A percentile compares a stretch with the other conserved stretches of the same genome.
These are phyloP conservation scores for Pestalotiopsis fici DNA, from an alignment of 2,329 filamentous ascomycete species.

Conservation along the genomic window DNA sequence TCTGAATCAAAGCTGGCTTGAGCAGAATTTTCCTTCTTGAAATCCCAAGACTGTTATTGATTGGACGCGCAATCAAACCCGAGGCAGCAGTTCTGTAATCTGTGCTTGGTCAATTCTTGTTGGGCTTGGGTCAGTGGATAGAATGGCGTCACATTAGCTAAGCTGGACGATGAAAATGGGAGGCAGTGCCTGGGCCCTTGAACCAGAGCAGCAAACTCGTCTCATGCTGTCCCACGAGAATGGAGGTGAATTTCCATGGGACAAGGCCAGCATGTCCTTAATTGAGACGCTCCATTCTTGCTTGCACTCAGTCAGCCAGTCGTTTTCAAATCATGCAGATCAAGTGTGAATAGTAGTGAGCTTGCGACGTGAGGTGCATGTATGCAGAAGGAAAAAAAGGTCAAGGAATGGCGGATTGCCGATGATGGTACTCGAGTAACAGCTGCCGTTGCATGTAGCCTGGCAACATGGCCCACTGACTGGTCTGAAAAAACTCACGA, in stretches of 20 bases:
- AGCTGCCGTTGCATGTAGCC: neutral
- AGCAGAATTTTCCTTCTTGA: neutral
- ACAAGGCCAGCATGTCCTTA: neutral
- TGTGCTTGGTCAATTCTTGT: neutral
- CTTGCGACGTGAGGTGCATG: neutral
- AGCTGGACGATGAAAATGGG: neutral
- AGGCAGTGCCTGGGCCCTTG: neutral
- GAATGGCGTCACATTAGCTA: neutral
- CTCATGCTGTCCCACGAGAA: no score
- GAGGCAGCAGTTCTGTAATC: neutral
- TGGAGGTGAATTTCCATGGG: no score
- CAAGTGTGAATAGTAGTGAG: neutral
- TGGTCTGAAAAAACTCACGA: neutral
- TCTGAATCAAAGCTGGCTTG: neutral
- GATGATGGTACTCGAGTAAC: neutral
- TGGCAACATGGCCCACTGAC: neutral
- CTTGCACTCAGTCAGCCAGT: neutral
- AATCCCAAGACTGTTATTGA: neutral
- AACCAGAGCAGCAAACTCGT: neutral
- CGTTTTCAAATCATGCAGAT: neutral
- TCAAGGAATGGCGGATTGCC: neutral
- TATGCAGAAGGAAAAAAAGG: neutral
- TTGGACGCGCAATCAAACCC: neutral
- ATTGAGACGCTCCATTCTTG: neutral
- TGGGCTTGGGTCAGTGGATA: neutral